Evolutionary conservation across 768 basidiomycete genomes (phyloP).

Genomic region (Suillus hirtellus): DNA sequence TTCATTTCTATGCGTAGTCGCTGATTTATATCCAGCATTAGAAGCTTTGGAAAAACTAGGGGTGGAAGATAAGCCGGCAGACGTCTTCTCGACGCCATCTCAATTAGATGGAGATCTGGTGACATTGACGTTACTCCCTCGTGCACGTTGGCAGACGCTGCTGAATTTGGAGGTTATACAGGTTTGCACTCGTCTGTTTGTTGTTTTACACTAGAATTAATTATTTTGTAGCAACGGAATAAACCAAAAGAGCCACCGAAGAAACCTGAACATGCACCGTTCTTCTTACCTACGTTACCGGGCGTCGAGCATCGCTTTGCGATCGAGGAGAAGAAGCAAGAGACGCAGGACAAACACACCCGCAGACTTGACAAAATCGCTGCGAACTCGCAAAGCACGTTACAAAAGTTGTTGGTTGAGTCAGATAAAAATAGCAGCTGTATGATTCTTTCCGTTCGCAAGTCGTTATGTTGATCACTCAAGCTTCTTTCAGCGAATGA

Average conservation of each 20-base stretch:
- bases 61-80: conserved; percentile 57
- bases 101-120: conserved; percentile 90
- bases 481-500: conserved; percentile 54
- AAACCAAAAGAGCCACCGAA: conserved; percentile 97
- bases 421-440: conserved; percentile 64
- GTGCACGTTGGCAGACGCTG: conserved; percentile 95
- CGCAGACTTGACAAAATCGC: conserved; percentile 54
- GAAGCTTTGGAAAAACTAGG: conserved; percentile 68
- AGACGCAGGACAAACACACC: conserved; percentile 42
- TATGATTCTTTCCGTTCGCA: conserved; percentile 41
- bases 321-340: conserved; percentile 42
- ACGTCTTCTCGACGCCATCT: conserved; percentile 82
- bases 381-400: conserved; percentile 61
- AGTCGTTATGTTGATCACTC: conserved; percentile 12
- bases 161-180: conserved; percentile 94
- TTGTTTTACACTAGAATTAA: neutral
- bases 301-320: conserved; percentile 87
- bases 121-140: conserved; percentile 88
- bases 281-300: conserved; percentile 92
- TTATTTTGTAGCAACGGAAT: conserved; percentile 72
- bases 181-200: conserved; percentile 38
- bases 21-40: conserved; percentile 48
- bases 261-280: conserved; percentile 92
- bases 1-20: neutral
- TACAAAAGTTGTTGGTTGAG: conserved; percentile 61